A percentile compares a stretch with the other conserved stretches of the same genome.
Evolutionary conservation across 2,329 filamentous ascomycete genomes (phyloP).

Genomic region (Claviceps maximensis): DNA sequence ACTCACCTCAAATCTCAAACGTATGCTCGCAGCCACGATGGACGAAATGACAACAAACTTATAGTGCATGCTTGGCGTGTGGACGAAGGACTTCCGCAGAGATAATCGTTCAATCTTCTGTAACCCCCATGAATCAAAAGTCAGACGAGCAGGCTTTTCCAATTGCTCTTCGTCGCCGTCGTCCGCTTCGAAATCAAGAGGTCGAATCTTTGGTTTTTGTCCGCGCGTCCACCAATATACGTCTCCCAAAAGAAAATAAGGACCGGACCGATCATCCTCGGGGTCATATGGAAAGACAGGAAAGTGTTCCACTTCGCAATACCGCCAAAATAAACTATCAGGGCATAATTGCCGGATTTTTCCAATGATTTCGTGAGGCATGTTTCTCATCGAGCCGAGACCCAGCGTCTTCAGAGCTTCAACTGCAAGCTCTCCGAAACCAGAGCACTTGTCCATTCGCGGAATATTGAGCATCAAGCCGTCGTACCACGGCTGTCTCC

Average conservation of each 20-base stretch:
- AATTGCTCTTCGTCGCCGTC: too few relatives aligned
- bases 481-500: not conserved
- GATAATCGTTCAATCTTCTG: not conserved
- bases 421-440: not conserved
- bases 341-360: not conserved
- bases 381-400: not conserved
- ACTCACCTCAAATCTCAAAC: not conserved
- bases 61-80: not conserved
- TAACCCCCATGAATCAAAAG: not conserved
- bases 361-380: not conserved
- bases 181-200: too few relatives aligned
- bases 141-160: not conserved
- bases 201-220: not conserved
- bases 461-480: not conserved
- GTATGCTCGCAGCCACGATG: not conserved
- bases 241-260: not conserved
- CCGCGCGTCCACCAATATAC: not conserved
- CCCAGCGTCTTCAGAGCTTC: not conserved
- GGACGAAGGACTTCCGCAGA: too few relatives aligned
- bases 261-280: too few relatives aligned
- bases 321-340: not conserved
- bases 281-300: not conserved
- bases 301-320: not conserved
- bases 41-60: not conserved
- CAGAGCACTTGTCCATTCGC: not conserved